These are phyloP conservation scores for Saccharomycopsis selenospora DNA, from an alignment of 805 yeast species.

Conservation along the genomic window DNA sequence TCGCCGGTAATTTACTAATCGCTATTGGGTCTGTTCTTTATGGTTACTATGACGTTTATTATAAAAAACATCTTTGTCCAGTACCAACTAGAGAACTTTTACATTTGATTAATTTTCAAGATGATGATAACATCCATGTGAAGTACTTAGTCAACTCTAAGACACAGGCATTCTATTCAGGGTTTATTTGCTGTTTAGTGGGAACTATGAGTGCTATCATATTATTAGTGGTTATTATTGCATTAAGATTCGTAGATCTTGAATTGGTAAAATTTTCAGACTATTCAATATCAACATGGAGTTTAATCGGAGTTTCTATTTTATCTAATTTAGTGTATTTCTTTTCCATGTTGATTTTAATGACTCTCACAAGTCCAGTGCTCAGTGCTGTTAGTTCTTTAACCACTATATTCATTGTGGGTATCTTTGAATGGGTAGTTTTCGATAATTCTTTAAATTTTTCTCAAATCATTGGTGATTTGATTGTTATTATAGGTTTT, in stretches of 20 bases:
- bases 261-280: slow-evolving; percentile 29
- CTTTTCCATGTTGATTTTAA: slow-evolving; percentile 63
- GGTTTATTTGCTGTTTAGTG: slow-evolving; percentile 60
- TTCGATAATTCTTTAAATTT: slow-evolving; percentile 51
- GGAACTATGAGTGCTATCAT: slow-evolving; percentile 49
- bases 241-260: slow-evolving; percentile 35
- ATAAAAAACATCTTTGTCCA: slow-evolving; percentile 70
- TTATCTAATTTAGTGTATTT: slow-evolving; percentile 61
- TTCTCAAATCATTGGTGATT: slow-evolving; percentile 61
- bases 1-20: slow-evolving; percentile 64
- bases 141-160: slow-evolving; percentile 33
- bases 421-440: slow-evolving; percentile 62
- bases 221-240: slow-evolving; percentile 7
- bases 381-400: slow-evolving; percentile 62
- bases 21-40: slow-evolving; percentile 68
- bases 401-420: slow-evolving; percentile 73
- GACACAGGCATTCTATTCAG: slow-evolving; percentile 75
- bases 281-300: slow-evolving; percentile 31
- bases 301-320: slow-evolving; percentile 45
- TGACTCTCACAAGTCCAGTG: slow-evolving; percentile 83
- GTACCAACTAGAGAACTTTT: slow-evolving; percentile 46
- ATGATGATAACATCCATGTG: slow-evolving; percentile 21
- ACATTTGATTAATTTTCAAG: not conserved
- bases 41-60: slow-evolving; percentile 78
- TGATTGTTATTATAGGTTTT: slow-evolving; percentile 64